Evolutionary conservation across 1,284 basidiomycete genomes (phyloP), one percentile per base, ranked within the genome.

Genomic region (Polyporus tsugae): DNA sequence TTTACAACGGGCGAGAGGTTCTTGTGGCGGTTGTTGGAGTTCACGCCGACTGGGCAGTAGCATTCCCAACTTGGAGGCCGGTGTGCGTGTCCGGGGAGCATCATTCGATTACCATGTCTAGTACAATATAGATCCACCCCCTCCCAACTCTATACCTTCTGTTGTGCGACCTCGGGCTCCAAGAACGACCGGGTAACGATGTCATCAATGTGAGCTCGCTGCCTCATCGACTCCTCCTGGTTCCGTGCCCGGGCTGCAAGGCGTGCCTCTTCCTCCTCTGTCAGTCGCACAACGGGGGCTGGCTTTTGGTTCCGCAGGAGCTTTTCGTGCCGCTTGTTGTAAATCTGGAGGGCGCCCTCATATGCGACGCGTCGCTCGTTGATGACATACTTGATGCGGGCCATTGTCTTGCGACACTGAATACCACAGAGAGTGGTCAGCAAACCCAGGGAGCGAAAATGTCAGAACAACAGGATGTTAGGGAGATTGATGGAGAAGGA

Each of bases 331-430:
- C 76, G 66, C 53, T 76, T 74, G 68, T 84, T 80, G 7, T 82
- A 80, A 19, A 90, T 82, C 71, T 83, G 77, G 39, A 87, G 71
- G 6, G 91, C 86, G 72, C 89, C 85, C 82, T 94, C 81, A 82
- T 96, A 93, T 7, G 95, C 95, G 17, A 96, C 80, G 53, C 96
- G 88, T 57, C 97, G 91, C 79, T 99, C 97, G 77, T 96, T 96
- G 65, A 99, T 84, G 17, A 99, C 91, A 72, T 90, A 91, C 81
- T 99, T 99, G 81, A 99, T 96, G 55, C 95, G 90, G 25, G 95
- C 95, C 95, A 98, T 98, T n/a, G 95, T 92, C 83, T 97, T 98
- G 60, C 94, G 92, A 78, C 92, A 93, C 97, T 98, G 76, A 5
- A 39, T 13, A 4, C 2, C 35, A 58, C n/a, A 19, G n/a, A 41